Percentiles rank a stretch among this genome's conserved stretches.
phyloP scores from a whole-genome alignment of 2,329 filamentous ascomycete species.

The Epichloe sibirici region DNA sequence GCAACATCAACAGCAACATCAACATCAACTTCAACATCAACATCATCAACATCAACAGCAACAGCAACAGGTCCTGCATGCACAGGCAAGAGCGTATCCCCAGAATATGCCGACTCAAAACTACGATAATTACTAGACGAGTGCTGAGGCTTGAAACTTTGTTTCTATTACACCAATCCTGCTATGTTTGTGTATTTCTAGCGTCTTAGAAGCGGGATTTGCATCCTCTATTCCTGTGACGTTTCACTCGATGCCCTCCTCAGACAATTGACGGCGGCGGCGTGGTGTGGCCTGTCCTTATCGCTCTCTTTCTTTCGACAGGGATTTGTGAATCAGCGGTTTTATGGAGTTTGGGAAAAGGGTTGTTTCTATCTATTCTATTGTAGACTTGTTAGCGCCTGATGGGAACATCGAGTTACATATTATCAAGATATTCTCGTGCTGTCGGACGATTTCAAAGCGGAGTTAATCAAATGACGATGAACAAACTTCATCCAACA shows the following conservation, averaged over 20 bases:
- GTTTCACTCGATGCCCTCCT: background rate
- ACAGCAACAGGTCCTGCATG: slow-evolving; percentile 24
- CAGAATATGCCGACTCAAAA: slow-evolving; percentile 27
- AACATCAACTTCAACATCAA: slow-evolving; percentile 28
- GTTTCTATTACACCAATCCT: background rate
- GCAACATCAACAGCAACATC: slow-evolving; percentile 33
- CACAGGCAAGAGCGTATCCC: slow-evolving; percentile 28
- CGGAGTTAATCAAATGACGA: background rate
- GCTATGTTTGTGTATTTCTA: background rate
- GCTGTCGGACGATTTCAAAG: background rate
- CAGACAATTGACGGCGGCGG: background rate
- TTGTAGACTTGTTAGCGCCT: background rate
- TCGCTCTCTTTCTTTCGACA: background rate
- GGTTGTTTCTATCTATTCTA: background rate
- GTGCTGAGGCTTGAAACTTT: background rate
- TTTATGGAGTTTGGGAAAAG: background rate
- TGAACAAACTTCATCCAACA: background rate
- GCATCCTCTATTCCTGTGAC: background rate
- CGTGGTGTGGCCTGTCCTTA: background rate
- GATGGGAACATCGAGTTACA: background rate
- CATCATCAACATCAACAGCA: slow-evolving; percentile 30
- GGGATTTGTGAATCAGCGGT: background rate
- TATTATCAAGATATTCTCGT: background rate
- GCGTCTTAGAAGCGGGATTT: background rate
- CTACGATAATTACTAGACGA: slow-evolving; percentile 23